Conservation (phyloP, 2,329 filamentous ascomycete species). For the Botryosphaeria dothidea region DNA sequence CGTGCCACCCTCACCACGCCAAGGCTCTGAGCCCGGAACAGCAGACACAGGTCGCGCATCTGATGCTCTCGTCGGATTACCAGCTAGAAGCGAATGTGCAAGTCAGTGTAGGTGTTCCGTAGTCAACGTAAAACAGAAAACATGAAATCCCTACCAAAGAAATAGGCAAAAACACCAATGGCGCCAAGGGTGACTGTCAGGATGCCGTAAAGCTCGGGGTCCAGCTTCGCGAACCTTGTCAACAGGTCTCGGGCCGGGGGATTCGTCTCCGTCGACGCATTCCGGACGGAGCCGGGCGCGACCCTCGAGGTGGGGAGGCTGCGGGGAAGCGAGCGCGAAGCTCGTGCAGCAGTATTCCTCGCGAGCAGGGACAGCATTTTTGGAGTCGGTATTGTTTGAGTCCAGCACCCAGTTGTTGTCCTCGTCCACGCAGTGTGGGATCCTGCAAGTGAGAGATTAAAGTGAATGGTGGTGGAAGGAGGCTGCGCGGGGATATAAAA, state of each 20-base stretch:
- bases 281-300: neutral
- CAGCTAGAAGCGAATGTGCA: neutral
- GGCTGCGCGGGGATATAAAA: neutral
- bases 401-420: too few species aligned
- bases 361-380: neutral
- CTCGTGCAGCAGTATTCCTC: neutral
- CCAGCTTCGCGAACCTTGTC: neutral
- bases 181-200: neutral
- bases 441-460: neutral
- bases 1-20: slow-evolving; percentile 70
- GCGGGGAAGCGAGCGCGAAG: slow-evolving; percentile 2
- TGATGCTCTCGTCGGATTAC: neutral
- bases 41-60: neutral
- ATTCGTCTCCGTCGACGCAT: neutral
- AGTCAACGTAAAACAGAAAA: neutral
- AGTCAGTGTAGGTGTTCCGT: too few species aligned
- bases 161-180: neutral
- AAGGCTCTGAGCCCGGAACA: slow-evolving; percentile 72
- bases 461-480: neutral
- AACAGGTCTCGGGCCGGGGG: neutral
- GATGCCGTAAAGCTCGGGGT: neutral
- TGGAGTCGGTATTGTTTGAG: neutral
- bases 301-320: neutral
- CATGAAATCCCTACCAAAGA: neutral
- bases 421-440: neutral